A percentile compares a stretch with the other conserved stretches of the same genome.
phyloP scores from a whole-genome alignment of 768 basidiomycete genomes.

The Xerocomellus amylosporus region DNA sequence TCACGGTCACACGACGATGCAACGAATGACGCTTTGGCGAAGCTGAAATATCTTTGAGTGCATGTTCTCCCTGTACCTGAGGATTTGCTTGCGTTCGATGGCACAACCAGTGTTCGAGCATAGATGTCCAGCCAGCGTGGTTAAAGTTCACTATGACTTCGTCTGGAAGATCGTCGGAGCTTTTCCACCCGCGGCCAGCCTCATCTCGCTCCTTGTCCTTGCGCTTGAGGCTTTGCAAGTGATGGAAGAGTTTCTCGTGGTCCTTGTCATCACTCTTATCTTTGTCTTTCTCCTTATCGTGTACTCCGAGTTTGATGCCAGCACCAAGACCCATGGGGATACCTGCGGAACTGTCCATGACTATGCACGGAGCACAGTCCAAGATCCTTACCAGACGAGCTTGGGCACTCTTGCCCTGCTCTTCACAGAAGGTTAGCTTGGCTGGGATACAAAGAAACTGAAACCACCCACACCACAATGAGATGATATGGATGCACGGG shows the following conservation, averaged over 20 bases:
- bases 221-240: slow-evolving; percentile 29
- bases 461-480: slow-evolving; percentile 62
- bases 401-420: slow-evolving; percentile 79
- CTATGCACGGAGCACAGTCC: background rate
- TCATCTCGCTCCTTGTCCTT: slow-evolving; percentile 41
- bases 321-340: slow-evolving; percentile 79
- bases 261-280: slow-evolving; percentile 32
- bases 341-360: slow-evolving; percentile 38
- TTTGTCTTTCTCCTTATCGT: slow-evolving; percentile 41
- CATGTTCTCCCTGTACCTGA: slow-evolving; percentile 12
- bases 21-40: slow-evolving; percentile 45
- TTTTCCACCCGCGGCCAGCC: slow-evolving; percentile 30
- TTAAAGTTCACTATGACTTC: slow-evolving; percentile 30
- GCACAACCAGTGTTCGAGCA: slow-evolving; percentile 74
- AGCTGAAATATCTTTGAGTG: slow-evolving; percentile 35
- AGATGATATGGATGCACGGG: slow-evolving; percentile 70
- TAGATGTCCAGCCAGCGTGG: slow-evolving; percentile 66
- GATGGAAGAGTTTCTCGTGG: slow-evolving; percentile 32
- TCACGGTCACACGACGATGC: slow-evolving; percentile 40
- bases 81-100: slow-evolving; percentile 30
- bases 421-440: slow-evolving; percentile 36
- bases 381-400: slow-evolving; percentile 53
- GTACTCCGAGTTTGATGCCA: slow-evolving; percentile 66
- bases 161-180: slow-evolving; percentile 35
- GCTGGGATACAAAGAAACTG: background rate